A percentile compares a stretch with the other conserved stretches of the same genome.
phyloP scores from a whole-genome alignment of 164 flowering plant species.

The Taxillus chinensis region DNA sequence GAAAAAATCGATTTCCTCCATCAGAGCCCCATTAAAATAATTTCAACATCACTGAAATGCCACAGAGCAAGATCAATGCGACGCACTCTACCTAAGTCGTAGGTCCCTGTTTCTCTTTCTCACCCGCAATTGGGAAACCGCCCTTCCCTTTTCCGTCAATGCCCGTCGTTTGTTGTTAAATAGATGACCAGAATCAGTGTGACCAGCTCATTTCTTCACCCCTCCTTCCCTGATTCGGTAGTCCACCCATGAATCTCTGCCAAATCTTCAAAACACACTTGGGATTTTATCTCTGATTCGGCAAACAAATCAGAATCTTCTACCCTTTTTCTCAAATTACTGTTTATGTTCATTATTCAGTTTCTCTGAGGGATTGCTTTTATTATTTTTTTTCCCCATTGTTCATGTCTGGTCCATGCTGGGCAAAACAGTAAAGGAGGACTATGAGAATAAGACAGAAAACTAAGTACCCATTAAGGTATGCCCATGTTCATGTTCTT shows the following conservation, averaged over 20 bases:
- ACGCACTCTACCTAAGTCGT: no score
- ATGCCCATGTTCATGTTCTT: background rate
- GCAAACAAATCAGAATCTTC: no score
- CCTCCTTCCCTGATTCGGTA: conserved; percentile 2
- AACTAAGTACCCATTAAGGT: conserved; percentile 6
- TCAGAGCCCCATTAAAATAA: background rate
- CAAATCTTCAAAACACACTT: conserved; percentile 10
- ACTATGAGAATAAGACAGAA: background rate
- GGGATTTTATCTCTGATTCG: no score
- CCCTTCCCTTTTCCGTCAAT: conserved; percentile 12
- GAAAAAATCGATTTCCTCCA: background rate
- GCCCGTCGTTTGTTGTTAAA: conserved; percentile 17
- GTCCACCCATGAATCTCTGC: conserved; percentile 6
- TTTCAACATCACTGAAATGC: background rate
- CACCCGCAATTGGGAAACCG: conserved; percentile 10
- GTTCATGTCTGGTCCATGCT: background rate
- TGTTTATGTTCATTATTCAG: no score
- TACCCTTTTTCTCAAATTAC: no score
- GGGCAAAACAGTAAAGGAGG: conserved; percentile 1
- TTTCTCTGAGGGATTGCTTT: no score
- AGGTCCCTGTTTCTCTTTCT: background rate
- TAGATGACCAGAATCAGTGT: conserved; percentile 3
- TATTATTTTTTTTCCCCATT: conserved; percentile 2
- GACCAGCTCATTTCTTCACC: background rate
- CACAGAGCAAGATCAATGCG: no score